Base-by-base conservation (phyloP, 1,139 yeast genomes). In the Scheffersomyces cryptocercus region DNA sequence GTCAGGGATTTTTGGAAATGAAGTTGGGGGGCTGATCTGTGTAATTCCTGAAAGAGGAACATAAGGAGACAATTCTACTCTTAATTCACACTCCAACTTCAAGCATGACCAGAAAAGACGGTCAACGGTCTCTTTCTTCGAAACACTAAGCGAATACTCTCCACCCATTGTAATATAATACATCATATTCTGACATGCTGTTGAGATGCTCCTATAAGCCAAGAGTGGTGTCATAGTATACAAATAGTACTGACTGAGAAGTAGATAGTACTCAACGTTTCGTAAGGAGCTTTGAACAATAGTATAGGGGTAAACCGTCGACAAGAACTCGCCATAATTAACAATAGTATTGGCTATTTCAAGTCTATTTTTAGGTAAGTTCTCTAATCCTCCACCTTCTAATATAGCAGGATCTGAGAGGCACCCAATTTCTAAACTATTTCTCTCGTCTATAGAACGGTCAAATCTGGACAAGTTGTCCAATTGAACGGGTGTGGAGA, bases 81-180 rank as follows among this genome's bases (percentile, higher is more conserved):
- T 57, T 36, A 75, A 49, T 52, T 76, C 81, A 47, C 75, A 68
- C 49, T 76, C 81, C 35, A 74, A 59, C 51, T 74, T 75, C 36
- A 71, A 56, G 47, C 80, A 73, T 9, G 68, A 65, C 75, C 79
- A 75, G 51, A 70, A 76, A 3, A 73, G 59, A 31, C 79, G 55
- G 43, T 71, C 76, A n/a, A 68, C 55, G 0, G 61, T 38, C 33
- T 59, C 57, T 38, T 56, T 58, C 36, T 56, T 50, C 43, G 43
- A 29, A 11, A 14, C 35, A 5, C 35, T 20, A 28, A 29, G 7
- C 9, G 32, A 20, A 11, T 33, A 28, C 13, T 30, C 29, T 12
- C 10, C 7, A 26, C n/a, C 29, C 34, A 43, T 46, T 38, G 55
- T 54, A 34, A 70, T 50, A 42, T 55, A 64, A 48, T 59, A 69